Percentiles rank a stretch among this genome's conserved stretches.
Conservation (phyloP, 306 rosid genomes). For the Prunus persica region Prunus_persica_NCBIv2 NC_034014.1:23670001-23670500, state of each 20-base stretch:
- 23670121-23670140: too few species aligned
- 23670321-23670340: too few species aligned
- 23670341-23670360: too few species aligned
- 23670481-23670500: neutral
- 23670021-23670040: neutral
- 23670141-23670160: too few species aligned
- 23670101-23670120: too few species aligned
- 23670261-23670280: neutral
- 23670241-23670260: neutral
- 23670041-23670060: neutral
- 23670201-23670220: neutral
- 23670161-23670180: too few species aligned
- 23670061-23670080: too few species aligned
- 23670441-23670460: slow-evolving; percentile 27
- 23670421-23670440: slow-evolving; percentile 28
- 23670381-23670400: slow-evolving; percentile 21
- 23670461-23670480: slow-evolving; percentile 19
- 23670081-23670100: too few species aligned
- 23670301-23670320: too few species aligned
- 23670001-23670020: neutral
- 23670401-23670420: slow-evolving; percentile 19
- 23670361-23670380: neutral
- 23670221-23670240: neutral
- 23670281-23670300: too few species aligned
- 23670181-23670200: neutral